Percentiles rank a stretch among this genome's conserved stretches.
phyloP scores from a whole-genome alignment of 352 stramenopile genomes.

The Lagenidium sp. region DNA sequence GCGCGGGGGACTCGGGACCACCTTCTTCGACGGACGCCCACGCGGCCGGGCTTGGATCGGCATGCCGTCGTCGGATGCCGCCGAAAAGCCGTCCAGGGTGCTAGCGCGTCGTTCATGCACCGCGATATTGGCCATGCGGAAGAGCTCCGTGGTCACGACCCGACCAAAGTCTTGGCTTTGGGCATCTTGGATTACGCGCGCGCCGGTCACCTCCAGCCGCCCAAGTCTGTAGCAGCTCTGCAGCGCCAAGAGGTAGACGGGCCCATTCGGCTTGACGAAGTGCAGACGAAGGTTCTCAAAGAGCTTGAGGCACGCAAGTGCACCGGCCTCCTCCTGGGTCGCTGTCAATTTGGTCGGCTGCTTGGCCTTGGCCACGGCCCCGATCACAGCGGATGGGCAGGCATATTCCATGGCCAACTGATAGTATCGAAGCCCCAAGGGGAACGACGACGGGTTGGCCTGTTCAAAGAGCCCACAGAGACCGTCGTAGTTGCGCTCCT shows the following conservation, averaged over 20 bases:
- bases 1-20: too few relatives aligned
- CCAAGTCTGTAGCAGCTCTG: slow-evolving; percentile 46
- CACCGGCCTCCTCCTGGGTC: slow-evolving; percentile 14
- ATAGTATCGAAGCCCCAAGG: slow-evolving; percentile 49
- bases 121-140: slow-evolving; percentile 7
- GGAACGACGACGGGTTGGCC: slow-evolving; percentile 29
- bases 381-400: not conserved
- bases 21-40: not conserved
- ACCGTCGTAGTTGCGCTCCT: slow-evolving; percentile 29
- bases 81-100: too few relatives aligned
- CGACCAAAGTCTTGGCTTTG: slow-evolving; percentile 37
- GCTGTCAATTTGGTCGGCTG: slow-evolving; percentile 9
- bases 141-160: slow-evolving; percentile 14
- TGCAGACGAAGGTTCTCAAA: slow-evolving; percentile 67
- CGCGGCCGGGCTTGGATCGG: slow-evolving; percentile 14
- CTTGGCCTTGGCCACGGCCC: slow-evolving; percentile 13
- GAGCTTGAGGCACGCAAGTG: slow-evolving; percentile 46
- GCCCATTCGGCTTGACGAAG: slow-evolving; percentile 68
- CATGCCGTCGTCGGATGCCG: too few relatives aligned
- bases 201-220: slow-evolving; percentile 33
- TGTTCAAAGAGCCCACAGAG: slow-evolving; percentile 40
- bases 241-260: slow-evolving; percentile 64
- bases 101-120: slow-evolving; percentile 5
- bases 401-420: slow-evolving; percentile 69
- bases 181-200: slow-evolving; percentile 41